phyloP scores from a whole-genome alignment of 208 protist species.

The Spongospora subterranea region DNA sequence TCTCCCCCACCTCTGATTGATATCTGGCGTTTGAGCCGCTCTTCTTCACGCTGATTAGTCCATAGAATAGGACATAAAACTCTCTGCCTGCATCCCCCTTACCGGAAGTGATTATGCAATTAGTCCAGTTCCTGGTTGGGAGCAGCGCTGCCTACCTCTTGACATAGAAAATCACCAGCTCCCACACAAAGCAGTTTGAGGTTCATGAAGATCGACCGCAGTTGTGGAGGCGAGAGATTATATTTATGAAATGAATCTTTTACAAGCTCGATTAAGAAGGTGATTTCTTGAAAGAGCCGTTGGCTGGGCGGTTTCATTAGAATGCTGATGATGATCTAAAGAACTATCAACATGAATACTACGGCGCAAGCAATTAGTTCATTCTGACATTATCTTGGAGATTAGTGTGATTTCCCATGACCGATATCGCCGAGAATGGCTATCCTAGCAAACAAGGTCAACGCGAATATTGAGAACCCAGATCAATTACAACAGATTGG shows the following conservation, averaged over 20 bases:
- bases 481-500: neutral
- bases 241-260: slow-evolving; percentile 25
- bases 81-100: slow-evolving; percentile 11
- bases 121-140: neutral
- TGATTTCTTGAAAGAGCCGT: slow-evolving; percentile 38
- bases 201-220: slow-evolving; percentile 8
- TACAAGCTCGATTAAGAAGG: slow-evolving; percentile 14
- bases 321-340: slow-evolving; percentile 7
- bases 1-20: slow-evolving; percentile 5
- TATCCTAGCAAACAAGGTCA: too few species aligned
- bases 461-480: too few species aligned
- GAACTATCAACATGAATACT: neutral
- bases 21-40: neutral
- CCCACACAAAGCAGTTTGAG: neutral
- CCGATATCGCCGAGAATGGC: neutral
- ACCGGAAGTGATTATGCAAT: slow-evolving; percentile 12
- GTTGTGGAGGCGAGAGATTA: neutral
- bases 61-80: slow-evolving; percentile 44
- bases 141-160: neutral
- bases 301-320: neutral
- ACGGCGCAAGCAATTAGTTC: neutral
- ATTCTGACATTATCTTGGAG: neutral
- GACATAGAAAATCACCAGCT: slow-evolving; percentile 37
- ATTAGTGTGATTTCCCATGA: neutral
- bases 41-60: slow-evolving; percentile 33